Percentiles rank a stretch among this genome's conserved stretches.
phyloP scores from a whole-genome alignment of 805 yeast genomes.

The Kluyveromyces nonfermentans region DNA sequence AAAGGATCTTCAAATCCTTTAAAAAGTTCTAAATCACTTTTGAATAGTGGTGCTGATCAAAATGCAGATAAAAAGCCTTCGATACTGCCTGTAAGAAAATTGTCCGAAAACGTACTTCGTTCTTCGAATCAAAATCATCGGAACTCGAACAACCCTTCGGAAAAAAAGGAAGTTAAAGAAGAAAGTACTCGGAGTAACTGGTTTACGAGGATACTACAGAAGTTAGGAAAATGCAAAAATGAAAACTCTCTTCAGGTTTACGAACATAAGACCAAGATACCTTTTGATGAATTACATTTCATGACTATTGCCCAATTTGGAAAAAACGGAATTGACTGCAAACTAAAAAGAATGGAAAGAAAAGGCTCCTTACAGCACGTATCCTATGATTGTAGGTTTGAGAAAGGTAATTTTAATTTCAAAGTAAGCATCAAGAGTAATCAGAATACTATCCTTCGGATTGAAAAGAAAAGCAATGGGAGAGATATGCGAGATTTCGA shows the following conservation, averaged over 20 bases:
- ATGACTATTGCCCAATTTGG: slow-evolving; percentile 21
- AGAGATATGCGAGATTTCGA: slow-evolving; percentile 13
- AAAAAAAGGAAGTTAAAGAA: not conserved
- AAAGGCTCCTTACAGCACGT: slow-evolving; percentile 13
- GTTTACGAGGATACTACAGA: slow-evolving; percentile 20
- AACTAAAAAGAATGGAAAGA: slow-evolving; percentile 15
- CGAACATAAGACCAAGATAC: slow-evolving; percentile 17
- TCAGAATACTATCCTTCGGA: slow-evolving; percentile 10
- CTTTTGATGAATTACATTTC: slow-evolving; percentile 25
- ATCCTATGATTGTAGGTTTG: slow-evolving; percentile 24
- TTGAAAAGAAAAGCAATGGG: slow-evolving; percentile 16
- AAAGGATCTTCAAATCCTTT: slow-evolving; percentile 3
- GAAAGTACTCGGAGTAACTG: slow-evolving; percentile 10
- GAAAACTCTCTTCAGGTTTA: slow-evolving; percentile 6
- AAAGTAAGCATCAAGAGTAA: slow-evolving; percentile 17
- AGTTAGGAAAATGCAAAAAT: slow-evolving; percentile 9
- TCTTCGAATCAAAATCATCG: not conserved
- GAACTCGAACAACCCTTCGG: not conserved
- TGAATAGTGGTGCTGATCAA: not conserved
- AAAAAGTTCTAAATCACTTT: not conserved
- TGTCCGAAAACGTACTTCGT: not conserved
- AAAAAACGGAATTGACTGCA: slow-evolving; percentile 20
- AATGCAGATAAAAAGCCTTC: not conserved
- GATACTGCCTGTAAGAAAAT: not conserved
- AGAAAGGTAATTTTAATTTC: slow-evolving; percentile 20